Evolutionary conservation across 345 rosid genomes (phyloP), one percentile per base, ranked within the genome.

Genomic region (Passiflora organensis): DNA sequence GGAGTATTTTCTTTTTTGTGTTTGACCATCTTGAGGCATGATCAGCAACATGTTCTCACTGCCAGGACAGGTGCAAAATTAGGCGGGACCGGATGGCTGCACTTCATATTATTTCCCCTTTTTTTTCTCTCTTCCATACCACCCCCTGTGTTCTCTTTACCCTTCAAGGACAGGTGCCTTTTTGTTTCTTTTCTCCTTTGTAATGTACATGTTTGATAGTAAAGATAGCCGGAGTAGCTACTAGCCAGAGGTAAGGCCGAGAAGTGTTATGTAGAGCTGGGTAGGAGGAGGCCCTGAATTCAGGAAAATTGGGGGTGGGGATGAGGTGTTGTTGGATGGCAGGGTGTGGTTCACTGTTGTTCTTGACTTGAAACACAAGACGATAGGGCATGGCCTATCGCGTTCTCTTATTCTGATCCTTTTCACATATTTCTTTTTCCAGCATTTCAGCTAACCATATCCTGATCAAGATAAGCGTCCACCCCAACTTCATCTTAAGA

Each of bases 141-240:
- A 28, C 21, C 5, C 43, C 32, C 18, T 45, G 32, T 64, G 53
- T 45, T 28, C 15, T 32, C 45, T n/a, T 18, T 58, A 28, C 37
- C 56, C 59, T 43, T 43, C 39, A n/a, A n/a, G n/a, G n/a, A n/a
- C n/a, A n/a, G n/a, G n/a, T n/a, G n/a, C n/a, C n/a, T n/a, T n/a
- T n/a, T n/a, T n/a, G n/a, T n/a, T n/a, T n/a, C 59, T 64, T 57
- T 68, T 56, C 60, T 57, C 56, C 34, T 28, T 69, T 59, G 4
- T 41, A 64, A 58, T 80, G 82, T 75, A 72, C 64, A 77, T 80
- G 85, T 70, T 68, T 67, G 65, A 67, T 74, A 60, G 72, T 75
- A 65, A 73, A 75, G 70, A 64, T 60, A 71, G 76, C 68, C 53
- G 39, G 43, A 65, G 65, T 65, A 44, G 63, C 65, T 53, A 66